Percentiles rank a stretch among this genome's conserved stretches.
Conservation (phyloP, 2,329 filamentous ascomycete genomes). For the Ophiocordyceps camponoti-floridani region DNA sequence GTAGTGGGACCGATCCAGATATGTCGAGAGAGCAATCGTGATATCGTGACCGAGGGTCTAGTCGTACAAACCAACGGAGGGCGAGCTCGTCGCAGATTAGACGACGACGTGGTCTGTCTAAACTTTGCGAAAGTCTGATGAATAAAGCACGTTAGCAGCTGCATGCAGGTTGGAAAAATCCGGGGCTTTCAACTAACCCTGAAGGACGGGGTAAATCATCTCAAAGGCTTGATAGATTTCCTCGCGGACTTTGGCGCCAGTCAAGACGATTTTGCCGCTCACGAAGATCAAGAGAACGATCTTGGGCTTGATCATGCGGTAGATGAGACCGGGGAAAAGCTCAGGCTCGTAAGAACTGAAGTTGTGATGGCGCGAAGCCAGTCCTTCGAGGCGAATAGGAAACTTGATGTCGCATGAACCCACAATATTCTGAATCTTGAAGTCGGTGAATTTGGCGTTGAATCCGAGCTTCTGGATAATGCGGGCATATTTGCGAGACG, state of each 20-base stretch:
- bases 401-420: conserved; percentile 99
- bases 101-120: conserved; percentile 12
- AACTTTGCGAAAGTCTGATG: conserved; percentile 44
- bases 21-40: conserved; percentile 22
- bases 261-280: conserved; percentile 93
- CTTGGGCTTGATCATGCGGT: conserved; percentile 99
- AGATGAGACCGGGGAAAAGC: conserved; percentile 96
- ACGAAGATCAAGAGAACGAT: conserved; percentile 97
- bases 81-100: conserved; percentile 2
- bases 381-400: conserved; percentile 87
- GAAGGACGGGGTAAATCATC: conserved; percentile 91
- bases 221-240: conserved; percentile 96
- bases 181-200: conserved; percentile 36
- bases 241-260: conserved; percentile 92
- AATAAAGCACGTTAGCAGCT: conserved; percentile 1
- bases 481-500: conserved; percentile 90
- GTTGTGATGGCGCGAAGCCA: conserved; percentile 95
- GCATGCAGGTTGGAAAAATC: background rate
- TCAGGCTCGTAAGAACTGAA: conserved; percentile 99
- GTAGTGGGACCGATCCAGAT: conserved; percentile 1
- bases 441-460: conserved; percentile 98
- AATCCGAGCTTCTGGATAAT: conserved; percentile 99
- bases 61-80: conserved; percentile 19
- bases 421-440: conserved; percentile 99
- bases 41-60: conserved; percentile 27